Evolutionary conservation across 2,329 filamentous ascomycete genomes (phyloP).

Genomic region (Claviceps monticola): DNA sequence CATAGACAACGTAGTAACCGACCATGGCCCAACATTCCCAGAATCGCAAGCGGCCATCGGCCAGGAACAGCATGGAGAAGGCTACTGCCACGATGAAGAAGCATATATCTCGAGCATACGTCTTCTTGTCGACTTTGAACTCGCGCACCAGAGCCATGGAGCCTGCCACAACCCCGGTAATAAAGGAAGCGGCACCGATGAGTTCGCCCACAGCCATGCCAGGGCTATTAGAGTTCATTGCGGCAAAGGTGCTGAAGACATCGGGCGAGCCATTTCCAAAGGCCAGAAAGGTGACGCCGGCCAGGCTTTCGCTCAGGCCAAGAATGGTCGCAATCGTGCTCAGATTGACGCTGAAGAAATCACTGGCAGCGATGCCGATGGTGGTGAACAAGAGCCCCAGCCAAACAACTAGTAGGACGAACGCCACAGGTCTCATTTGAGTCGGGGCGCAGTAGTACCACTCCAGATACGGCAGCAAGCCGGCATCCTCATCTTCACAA

Average conservation of each 20-base stretch:
- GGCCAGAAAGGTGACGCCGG: conserved; percentile 89
- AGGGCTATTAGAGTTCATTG: conserved; percentile 94
- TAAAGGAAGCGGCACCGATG: conserved; percentile 89
- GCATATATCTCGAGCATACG: conserved; percentile 79
- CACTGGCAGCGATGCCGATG: conserved; percentile 92
- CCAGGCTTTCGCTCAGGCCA: conserved; percentile 89
- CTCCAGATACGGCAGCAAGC: conserved; percentile 73
- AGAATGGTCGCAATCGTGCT: conserved; percentile 82
- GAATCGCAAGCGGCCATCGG: conserved; percentile 67
- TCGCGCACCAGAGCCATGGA: conserved; percentile 96
- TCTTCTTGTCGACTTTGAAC: conserved; percentile 78
- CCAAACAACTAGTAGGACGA: conserved; percentile 67
- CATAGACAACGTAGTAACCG: conserved; percentile 79
- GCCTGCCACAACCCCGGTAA: conserved; percentile 88
- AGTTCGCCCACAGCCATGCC: conserved; percentile 91
- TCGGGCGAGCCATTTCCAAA: conserved; percentile 97
- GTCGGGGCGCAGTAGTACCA: conserved; percentile 79
- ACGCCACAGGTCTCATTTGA: conserved; percentile 60
- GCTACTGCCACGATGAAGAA: conserved; percentile 82
- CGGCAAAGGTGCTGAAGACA: conserved; percentile 96
- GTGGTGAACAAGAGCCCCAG: conserved; percentile 84
- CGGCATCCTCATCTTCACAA: conserved; percentile 80
- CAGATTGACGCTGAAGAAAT: conserved; percentile 96
- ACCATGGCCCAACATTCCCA: conserved; percentile 94
- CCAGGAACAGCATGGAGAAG: conserved; percentile 78